Evolutionary conservation across 768 basidiomycete species (phyloP).

Genomic region (Thelephora aurantiotincta): DNA sequence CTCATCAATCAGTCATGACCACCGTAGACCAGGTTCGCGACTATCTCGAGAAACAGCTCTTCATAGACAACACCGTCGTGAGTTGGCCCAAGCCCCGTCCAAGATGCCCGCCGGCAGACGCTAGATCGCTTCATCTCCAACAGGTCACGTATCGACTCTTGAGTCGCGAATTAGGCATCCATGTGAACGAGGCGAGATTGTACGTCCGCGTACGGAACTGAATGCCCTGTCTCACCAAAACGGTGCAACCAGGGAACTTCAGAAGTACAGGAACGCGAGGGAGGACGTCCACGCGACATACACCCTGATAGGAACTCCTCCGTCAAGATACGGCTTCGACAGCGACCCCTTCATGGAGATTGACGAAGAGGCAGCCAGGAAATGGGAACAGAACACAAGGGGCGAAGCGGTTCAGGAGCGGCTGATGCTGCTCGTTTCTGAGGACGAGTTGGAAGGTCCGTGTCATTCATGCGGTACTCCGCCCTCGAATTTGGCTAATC

Average conservation of each 20-base stretch:
- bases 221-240: background rate
- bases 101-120: background rate
- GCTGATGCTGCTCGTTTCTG: constrained; percentile 45
- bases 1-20: background rate
- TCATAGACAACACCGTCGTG: constrained; percentile 29
- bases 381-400: constrained; percentile 25
- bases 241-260: constrained; percentile 38
- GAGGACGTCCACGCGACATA: constrained; percentile 52
- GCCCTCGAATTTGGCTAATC: background rate
- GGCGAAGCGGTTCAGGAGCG: constrained; percentile 24
- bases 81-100: constrained; percentile 5
- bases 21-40: constrained; percentile 10
- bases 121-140: background rate
- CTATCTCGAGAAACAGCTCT: constrained; percentile 32
- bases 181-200: constrained; percentile 75
- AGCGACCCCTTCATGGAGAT: constrained; percentile 19
- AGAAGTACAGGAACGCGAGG: constrained; percentile 29
- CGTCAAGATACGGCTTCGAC: constrained; percentile 1
- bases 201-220: constrained; percentile 18
- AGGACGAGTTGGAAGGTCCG: constrained; percentile 52
- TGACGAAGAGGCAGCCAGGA: constrained; percentile 26
- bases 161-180: constrained; percentile 54
- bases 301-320: constrained; percentile 36
- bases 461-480: background rate
- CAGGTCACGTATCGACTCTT: constrained; percentile 73